Evolutionary conservation across 2,329 filamentous ascomycete species (phyloP).

Genomic region (Xylaria multiplex): DNA sequence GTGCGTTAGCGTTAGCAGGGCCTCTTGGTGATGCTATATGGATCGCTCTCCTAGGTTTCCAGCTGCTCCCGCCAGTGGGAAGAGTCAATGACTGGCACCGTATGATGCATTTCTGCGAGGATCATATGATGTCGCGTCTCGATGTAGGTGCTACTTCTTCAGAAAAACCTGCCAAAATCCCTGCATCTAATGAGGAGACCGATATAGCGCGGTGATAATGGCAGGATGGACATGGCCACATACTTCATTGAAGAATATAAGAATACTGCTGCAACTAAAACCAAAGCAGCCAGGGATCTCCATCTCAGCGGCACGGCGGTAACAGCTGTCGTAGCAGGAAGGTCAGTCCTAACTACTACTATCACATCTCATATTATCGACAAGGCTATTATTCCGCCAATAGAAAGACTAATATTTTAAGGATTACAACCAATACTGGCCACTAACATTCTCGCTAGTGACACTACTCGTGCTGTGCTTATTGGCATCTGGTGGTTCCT

Average conservation of each 20-base stretch:
- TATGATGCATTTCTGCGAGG: constrained; percentile 39
- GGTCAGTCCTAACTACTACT: constrained; percentile 29
- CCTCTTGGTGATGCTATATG: constrained; percentile 37
- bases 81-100: constrained; percentile 35
- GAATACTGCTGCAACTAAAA: constrained; percentile 25
- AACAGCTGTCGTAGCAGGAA: constrained; percentile 42
- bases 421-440: neutral
- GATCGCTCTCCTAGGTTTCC: constrained; percentile 38
- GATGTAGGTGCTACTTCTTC: constrained; percentile 24
- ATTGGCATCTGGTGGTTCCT: constrained; percentile 37
- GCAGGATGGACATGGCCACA: constrained; percentile 33
- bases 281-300: constrained; percentile 30
- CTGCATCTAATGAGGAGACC: constrained; percentile 5
- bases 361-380: neutral
- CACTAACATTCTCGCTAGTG: constrained; percentile 26
- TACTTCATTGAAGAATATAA: constrained; percentile 40
- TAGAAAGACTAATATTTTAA: neutral
- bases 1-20: constrained; percentile 35
- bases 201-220: constrained; percentile 33
- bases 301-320: constrained; percentile 36
- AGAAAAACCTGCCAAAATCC: neutral
- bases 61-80: constrained; percentile 31
- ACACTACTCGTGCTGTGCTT: constrained; percentile 37
- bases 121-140: constrained; percentile 32
- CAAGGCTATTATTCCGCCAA: neutral